Conservation (phyloP, 192 early-diverging fungal species). For the Diversispora epigaea region DNA sequence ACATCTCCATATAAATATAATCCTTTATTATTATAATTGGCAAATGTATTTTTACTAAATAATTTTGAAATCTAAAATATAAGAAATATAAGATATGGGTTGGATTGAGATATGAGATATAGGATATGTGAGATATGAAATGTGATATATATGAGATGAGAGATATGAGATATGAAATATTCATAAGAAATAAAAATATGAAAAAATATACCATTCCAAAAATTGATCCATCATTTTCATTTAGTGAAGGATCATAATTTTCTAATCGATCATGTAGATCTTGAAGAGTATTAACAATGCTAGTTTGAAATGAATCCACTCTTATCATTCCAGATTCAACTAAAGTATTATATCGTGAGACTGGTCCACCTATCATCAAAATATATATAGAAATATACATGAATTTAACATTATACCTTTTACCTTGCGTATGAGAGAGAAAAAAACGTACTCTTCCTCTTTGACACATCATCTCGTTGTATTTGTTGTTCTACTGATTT, state of each 20-base stretch:
- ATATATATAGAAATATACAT: not conserved
- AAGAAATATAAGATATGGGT: no score
- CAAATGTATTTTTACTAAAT: constrained; percentile 34
- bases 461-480: not conserved
- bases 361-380: constrained; percentile 38
- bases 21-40: constrained; percentile 45
- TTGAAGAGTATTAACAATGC: constrained; percentile 65
- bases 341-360: constrained; percentile 44
- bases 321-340: constrained; percentile 57
- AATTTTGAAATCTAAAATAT: constrained; percentile 28
- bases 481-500: not conserved
- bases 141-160: no score
- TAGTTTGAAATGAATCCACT: constrained; percentile 67
- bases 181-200: not conserved
- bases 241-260: constrained; percentile 52
- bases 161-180: not conserved
- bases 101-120: no score
- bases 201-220: constrained; percentile 39
- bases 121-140: no score
- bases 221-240: constrained; percentile 18
- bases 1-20: constrained; percentile 74
- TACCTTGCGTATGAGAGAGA: not conserved
- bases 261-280: constrained; percentile 62
- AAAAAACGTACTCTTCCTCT: not conserved
- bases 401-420: not conserved